Percentiles rank a stretch among this genome's conserved stretches.
Evolutionary conservation across 345 rosid species (phyloP).

Genomic region (Sisymbrium altissimum): DNA sequence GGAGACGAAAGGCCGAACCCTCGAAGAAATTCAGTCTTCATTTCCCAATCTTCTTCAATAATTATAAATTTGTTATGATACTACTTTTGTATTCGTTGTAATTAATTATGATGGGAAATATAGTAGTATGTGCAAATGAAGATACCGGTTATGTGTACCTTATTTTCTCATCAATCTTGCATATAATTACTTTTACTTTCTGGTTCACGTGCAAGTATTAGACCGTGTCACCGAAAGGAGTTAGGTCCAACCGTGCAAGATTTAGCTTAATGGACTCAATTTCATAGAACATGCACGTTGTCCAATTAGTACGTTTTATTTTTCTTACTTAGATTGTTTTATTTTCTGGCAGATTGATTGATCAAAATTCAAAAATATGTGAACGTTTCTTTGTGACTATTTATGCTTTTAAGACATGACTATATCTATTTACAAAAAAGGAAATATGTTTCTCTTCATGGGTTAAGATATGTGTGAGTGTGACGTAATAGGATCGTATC

Average conservation of each 20-base stretch:
- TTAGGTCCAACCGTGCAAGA: conserved; percentile 21
- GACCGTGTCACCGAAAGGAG: background rate
- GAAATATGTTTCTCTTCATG: background rate
- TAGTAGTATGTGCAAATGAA: background rate
- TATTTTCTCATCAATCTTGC: background rate
- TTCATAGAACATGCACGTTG: conserved; percentile 15
- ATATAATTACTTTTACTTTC: background rate
- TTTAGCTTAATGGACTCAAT: conserved; percentile 21
- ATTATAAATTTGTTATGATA: too few relatives aligned
- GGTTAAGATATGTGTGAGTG: background rate
- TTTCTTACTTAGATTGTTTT: background rate
- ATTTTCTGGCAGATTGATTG: background rate
- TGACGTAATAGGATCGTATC: background rate
- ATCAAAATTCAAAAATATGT: background rate
- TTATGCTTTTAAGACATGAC: background rate
- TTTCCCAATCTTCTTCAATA: too few relatives aligned
- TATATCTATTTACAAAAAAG: background rate
- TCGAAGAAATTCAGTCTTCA: conserved; percentile 63
- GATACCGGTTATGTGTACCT: background rate
- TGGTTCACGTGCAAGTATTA: background rate
- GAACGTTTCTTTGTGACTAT: background rate
- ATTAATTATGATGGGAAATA: background rate
- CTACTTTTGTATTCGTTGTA: too few relatives aligned
- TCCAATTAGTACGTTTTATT: background rate
- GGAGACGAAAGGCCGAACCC: conserved; percentile 61